Evolutionary conservation across 352 stramenopile genomes (phyloP).

Genomic region (Phytophthora colocasiae): DNA sequence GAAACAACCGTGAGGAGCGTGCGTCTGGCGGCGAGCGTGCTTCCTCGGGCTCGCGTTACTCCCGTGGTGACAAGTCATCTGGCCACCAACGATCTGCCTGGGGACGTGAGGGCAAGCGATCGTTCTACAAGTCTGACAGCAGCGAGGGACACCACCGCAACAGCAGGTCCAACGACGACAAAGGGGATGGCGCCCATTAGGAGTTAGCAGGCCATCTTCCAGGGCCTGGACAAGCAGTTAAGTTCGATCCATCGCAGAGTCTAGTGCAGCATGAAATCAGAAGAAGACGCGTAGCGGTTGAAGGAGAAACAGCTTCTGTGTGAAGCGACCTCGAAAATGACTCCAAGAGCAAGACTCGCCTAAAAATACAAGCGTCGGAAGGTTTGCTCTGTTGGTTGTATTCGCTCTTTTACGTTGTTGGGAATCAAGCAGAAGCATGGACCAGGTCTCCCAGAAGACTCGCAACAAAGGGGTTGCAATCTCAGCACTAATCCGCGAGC

Average conservation of each 20-base stretch:
- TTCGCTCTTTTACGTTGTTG: not conserved
- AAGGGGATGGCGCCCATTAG: slow-evolving; percentile 33
- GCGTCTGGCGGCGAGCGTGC: slow-evolving; percentile 28
- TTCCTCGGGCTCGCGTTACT: slow-evolving; percentile 54
- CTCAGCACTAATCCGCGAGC: slow-evolving; percentile 58
- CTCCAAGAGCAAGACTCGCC: slow-evolving; percentile 36
- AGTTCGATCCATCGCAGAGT: slow-evolving; percentile 1
- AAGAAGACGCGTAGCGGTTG: slow-evolving; percentile 6
- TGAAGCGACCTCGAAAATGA: slow-evolving; percentile 23
- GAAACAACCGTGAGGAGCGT: slow-evolving; percentile 31
- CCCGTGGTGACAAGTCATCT: slow-evolving; percentile 53
- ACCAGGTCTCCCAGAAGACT: slow-evolving; percentile 41
- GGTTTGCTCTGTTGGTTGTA: not conserved
- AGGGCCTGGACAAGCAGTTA: slow-evolving; percentile 10
- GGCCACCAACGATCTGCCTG: slow-evolving; percentile 57
- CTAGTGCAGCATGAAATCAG: slow-evolving; percentile 6
- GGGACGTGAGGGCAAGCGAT: slow-evolving; percentile 68
- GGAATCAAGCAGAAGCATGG: slow-evolving; percentile 30
- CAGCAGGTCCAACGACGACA: slow-evolving; percentile 45
- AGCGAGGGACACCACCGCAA: slow-evolving; percentile 40
- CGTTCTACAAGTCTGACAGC: slow-evolving; percentile 58
- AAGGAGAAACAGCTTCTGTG: slow-evolving; percentile 16
- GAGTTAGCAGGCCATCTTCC: slow-evolving; percentile 8
- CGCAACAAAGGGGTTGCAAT: slow-evolving; percentile 66
- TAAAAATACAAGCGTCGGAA: slow-evolving; percentile 47